phyloP scores from a whole-genome alignment of 805 yeast species.

The Blastobotrys muscicola region DNA sequence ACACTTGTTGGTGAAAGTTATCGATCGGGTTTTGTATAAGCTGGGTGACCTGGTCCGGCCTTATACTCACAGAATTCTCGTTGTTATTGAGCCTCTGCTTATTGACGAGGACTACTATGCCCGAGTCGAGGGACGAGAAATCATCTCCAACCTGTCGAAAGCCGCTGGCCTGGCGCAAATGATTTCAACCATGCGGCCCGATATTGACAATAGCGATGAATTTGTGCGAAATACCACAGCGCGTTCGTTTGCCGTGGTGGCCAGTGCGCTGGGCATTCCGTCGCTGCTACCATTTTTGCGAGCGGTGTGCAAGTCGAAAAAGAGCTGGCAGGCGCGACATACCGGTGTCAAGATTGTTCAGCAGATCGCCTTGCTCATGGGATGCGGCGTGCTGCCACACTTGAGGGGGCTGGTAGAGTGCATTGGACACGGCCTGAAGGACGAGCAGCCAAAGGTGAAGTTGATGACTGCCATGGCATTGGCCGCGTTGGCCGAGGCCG shows the following conservation, averaged over 20 bases:
- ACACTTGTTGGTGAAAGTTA: conserved; percentile 66
- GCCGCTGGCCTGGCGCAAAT: conserved; percentile 77
- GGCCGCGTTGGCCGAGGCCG: conserved; percentile 67
- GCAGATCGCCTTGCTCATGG: conserved; percentile 59
- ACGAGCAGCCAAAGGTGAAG: conserved; percentile 60
- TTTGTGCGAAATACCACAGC: conserved; percentile 68
- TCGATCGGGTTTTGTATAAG: conserved; percentile 58
- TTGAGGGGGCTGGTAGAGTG: conserved; percentile 56
- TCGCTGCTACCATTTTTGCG: conserved; percentile 66
- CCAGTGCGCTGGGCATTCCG: conserved; percentile 66
- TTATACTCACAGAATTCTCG: conserved; percentile 58
- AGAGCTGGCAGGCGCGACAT: conserved; percentile 74
- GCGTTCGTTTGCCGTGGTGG: conserved; percentile 73
- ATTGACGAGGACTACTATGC: conserved; percentile 72
- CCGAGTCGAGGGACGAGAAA: conserved; percentile 69
- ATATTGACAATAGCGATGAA: conserved; percentile 75
- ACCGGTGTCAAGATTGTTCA: conserved; percentile 74
- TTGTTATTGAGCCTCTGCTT: conserved; percentile 68
- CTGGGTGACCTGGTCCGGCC: conserved; percentile 62
- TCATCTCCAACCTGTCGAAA: conserved; percentile 61
- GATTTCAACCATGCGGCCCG: conserved; percentile 72
- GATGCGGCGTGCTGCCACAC: conserved; percentile 68
- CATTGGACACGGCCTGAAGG: conserved; percentile 47
- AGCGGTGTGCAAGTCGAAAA: conserved; percentile 69
- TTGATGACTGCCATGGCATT: conserved; percentile 63